Base-by-base conservation (phyloP, 805 yeast species). In the Lipomyces orientalis region DNA sequence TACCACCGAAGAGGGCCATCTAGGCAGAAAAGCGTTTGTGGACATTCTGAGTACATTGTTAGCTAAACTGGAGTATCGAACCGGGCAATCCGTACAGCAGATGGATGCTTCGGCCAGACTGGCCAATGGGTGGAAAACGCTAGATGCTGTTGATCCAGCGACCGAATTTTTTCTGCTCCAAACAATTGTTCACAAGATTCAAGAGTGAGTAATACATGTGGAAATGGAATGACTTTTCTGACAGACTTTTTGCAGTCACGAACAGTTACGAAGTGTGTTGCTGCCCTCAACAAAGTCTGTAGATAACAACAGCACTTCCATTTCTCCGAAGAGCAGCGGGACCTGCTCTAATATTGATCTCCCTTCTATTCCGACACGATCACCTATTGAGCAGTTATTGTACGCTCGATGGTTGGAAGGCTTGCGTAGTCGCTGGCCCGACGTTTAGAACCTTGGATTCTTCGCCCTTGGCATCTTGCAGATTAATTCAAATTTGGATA, bases 371-470 rank as follows among this genome's bases (percentile, higher is more conserved):
- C 72, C 71, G 33, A 49, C 54, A 43, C 66, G 66, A 31, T 52
- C 64, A 29, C 63, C 67, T 12, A 70, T 72, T 25, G 74, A 72
- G 31, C 68, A 73, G 54, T 34, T 72, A 49, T 60, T 70, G 29
- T 72, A 72, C 43, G 61, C 71, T 3, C 57, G 74, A 37, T 72
- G 74, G 74, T 43, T 67, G 14, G 74, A 72, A 2, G 73, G 73
- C 12, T 39, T 72, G 54, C 66, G 70, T 19, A 52, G 62, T 19
- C 69, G 74, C 22, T 67, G 65, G 65, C 73, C 73, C 16, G 70
- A 67, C 2, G 65, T 66, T 25, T 66, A 46, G 37, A n/a, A 4
- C 5, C 22, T 43, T 43, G 49, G 22, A 43, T 43, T n/a, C 19
- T 43, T n/a, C 16, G 14, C 19, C 19, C 19, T 43, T 8, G 49